Evolutionary conservation across 768 basidiomycete species (phyloP).

Genomic region (Amanita phalloides): DNA sequence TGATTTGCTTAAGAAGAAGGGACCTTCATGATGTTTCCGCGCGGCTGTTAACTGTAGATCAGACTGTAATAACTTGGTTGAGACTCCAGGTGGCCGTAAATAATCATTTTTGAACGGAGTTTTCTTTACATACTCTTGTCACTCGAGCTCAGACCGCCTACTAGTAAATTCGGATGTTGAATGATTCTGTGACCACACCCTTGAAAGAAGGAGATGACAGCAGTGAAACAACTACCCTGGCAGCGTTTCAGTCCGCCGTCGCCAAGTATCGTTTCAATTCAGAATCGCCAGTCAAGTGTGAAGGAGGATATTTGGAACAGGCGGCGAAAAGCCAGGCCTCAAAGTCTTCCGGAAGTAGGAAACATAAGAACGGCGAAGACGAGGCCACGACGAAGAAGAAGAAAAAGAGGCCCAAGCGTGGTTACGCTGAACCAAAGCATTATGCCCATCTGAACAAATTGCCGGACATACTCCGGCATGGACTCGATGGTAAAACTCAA

Average conservation of each 20-base stretch:
- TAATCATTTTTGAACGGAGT: neutral
- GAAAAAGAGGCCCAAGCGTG: constrained; percentile 24
- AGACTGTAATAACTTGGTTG: neutral
- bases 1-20: constrained; percentile 52
- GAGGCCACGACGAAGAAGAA: neutral
- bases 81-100: neutral
- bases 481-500: constrained; percentile 44
- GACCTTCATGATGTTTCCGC: constrained; percentile 8
- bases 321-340: neutral
- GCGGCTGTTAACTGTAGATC: neutral
- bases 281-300: neutral
- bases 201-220: neutral
- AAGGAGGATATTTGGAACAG: neutral
- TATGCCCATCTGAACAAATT: constrained; percentile 42
- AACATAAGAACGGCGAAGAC: neutral
- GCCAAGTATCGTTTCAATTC: neutral
- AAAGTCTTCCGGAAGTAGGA: neutral
- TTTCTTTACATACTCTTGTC: neutral
- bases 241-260: neutral
- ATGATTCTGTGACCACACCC: neutral
- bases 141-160: too few species aligned
- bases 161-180: neutral
- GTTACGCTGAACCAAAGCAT: constrained; percentile 38
- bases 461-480: constrained; percentile 38
- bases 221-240: neutral